phyloP scores from a whole-genome alignment of 306 rosid genomes.

The Inga leiocalycina region DNA sequence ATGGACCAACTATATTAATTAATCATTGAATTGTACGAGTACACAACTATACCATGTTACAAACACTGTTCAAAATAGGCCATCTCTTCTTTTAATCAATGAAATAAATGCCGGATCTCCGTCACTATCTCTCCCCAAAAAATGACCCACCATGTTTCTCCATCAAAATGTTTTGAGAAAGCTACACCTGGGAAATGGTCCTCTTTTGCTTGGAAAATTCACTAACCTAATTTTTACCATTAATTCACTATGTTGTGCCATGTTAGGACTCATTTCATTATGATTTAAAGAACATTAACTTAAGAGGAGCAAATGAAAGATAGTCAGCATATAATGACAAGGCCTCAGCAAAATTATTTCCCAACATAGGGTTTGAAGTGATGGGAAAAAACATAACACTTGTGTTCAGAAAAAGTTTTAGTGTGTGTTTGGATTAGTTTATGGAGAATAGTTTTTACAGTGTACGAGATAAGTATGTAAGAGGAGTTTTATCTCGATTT shows the following conservation, averaged over 20 bases:
- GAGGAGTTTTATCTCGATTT: too few species aligned
- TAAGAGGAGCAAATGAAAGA: not conserved
- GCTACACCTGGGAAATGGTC: not conserved
- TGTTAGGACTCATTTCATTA: not conserved
- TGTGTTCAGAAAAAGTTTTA: too few species aligned
- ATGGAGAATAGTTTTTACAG: too few species aligned
- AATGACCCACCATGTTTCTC: not conserved
- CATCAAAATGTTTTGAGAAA: not conserved
- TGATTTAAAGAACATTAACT: not conserved
- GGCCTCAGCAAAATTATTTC: not conserved
- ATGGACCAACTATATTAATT: not conserved
- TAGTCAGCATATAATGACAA: not conserved
- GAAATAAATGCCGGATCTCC: not conserved
- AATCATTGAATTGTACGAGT: not conserved
- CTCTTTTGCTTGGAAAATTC: not conserved
- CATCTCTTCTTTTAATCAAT: not conserved
- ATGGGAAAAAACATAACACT: too few species aligned
- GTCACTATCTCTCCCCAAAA: not conserved
- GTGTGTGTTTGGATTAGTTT: too few species aligned
- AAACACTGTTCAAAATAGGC: not conserved
- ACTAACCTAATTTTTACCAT: not conserved
- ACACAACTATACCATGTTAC: not conserved
- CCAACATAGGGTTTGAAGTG: not conserved
- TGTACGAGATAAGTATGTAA: too few species aligned
- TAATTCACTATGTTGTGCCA: not conserved